Conservation (phyloP, 176 grass and related monocot species). For the Pontederia paniculata region DNA sequence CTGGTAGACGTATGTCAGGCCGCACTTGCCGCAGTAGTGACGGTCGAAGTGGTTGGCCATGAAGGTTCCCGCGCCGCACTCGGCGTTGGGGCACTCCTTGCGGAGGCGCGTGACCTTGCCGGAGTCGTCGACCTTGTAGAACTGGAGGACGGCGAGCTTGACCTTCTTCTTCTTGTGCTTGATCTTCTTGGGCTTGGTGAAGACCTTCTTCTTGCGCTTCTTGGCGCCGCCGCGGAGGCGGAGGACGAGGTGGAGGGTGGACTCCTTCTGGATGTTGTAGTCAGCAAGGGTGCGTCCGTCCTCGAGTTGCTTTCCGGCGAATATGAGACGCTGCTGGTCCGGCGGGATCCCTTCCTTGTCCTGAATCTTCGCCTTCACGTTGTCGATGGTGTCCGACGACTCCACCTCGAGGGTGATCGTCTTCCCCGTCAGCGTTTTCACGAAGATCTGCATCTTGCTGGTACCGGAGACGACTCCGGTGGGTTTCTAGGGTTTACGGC, state of each 20-base stretch:
- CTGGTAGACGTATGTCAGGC: slow-evolving; percentile 73
- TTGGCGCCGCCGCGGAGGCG: slow-evolving; percentile 68
- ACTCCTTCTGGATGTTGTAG: too few relatives aligned
- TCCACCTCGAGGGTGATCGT: slow-evolving; percentile 18
- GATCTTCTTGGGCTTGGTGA: slow-evolving; percentile 74
- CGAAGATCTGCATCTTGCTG: slow-evolving; percentile 15
- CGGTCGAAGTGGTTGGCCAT: slow-evolving; percentile 87
- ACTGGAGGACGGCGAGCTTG: too few relatives aligned
- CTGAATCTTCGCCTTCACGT: slow-evolving; percentile 6
- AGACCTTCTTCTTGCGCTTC: slow-evolving; percentile 89
- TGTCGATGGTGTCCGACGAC: slow-evolving; percentile 12
- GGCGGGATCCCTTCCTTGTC: slow-evolving; percentile 9
- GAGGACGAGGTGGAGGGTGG: slow-evolving; percentile 21
- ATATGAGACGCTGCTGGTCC: too few relatives aligned
- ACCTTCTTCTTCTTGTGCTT: too few relatives aligned
- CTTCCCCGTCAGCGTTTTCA: slow-evolving; percentile 14
- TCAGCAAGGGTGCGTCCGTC: too few relatives aligned
- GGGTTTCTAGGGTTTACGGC: too few relatives aligned
- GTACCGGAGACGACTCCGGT: too few relatives aligned
- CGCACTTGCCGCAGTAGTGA: slow-evolving; percentile 85
- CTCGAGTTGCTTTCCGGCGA: too few relatives aligned
- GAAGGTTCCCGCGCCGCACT: slow-evolving; percentile 65
- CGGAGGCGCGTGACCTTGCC: slow-evolving; percentile 69
- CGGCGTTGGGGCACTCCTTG: slow-evolving; percentile 68
- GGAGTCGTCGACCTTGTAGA: slow-evolving; percentile 56